Base-by-base conservation (phyloP, 495 filamentous ascomycete species). In the Tuber calosporum region DNA sequence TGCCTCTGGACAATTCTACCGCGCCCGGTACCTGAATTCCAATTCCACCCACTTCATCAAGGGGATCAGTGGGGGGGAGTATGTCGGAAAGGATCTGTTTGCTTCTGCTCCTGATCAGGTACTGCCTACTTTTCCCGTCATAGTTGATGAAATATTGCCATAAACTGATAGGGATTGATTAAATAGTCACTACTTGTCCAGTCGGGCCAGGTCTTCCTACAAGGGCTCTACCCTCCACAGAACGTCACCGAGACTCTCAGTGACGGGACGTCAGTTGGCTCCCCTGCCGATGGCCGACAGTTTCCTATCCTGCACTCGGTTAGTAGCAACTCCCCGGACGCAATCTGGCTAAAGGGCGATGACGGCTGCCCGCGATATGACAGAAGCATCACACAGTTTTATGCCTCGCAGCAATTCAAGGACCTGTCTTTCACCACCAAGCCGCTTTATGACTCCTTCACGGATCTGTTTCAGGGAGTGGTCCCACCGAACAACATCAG, bases 221-320 rank as follows among this genome's bases (percentile, higher is more conserved):
- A 94, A 83, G 92, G 90, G 13, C 84, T 96, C 13, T 96, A 96
- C 79, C 92, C 92, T 22, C 91, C 93, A 4, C 76, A 81, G 19
- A 82, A 81, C 67, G 82, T 84, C 30, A 79, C 83, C 36, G 84
- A 86, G 68, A 84, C 82, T 67, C 83, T 93, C 7, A 87, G 89
- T 38, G 89, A 93, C 82, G 87, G 87, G 70, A 85, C 85, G 37
- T 77, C 75, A n/a, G 81, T 88, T 30, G 79, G 85, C 5, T 83
- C 85, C 53, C 92, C 92, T 1, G 80, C 94, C 43, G 83, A 84
- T 41, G 92, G 92, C 41, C 94, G 91, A 79, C 92, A 94, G 79
- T 93, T 92, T 77, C 85, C 90, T 69, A 85, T 83, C 22, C 85
- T 94, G 72, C 81, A 88, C 53, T 85, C 86, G 4, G 80, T 86